A percentile compares a stretch with the other conserved stretches of the same genome.
phyloP scores from a whole-genome alignment of 208 protist genomes.

The Lotmaria passim region DNA sequence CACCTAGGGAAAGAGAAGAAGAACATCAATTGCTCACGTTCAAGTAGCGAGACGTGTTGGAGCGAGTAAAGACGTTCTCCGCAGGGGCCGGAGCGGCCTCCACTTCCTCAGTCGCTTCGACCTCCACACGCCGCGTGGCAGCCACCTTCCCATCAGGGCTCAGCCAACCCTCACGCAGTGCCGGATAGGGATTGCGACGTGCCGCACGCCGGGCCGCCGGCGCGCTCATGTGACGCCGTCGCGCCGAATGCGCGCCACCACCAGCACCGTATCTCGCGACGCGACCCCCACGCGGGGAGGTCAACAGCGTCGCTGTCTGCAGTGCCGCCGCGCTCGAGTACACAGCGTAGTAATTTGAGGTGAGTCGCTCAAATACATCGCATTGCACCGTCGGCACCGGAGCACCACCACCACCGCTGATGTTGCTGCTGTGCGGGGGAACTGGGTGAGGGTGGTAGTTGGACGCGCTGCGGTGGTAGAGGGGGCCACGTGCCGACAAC shows the following conservation, averaged over 20 bases:
- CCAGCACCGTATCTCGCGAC: neutral
- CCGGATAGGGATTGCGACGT: neutral
- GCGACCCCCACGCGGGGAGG: constrained; percentile 1
- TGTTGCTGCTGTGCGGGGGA: neutral
- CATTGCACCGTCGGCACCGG: constrained; percentile 14
- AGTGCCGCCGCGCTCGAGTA: constrained; percentile 22
- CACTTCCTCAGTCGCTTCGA: neutral
- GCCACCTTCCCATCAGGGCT: constrained; percentile 14
- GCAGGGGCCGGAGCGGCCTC: neutral
- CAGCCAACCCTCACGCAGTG: constrained; percentile 9
- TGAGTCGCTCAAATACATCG: constrained; percentile 48
- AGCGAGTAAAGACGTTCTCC: constrained; percentile 2
- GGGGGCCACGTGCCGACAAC: constrained; percentile 5
- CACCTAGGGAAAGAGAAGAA: neutral
- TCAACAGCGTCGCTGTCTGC: neutral
- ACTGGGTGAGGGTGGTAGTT: neutral
- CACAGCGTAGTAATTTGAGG: constrained; percentile 46
- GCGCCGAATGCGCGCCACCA: neutral
- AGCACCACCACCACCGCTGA: neutral
- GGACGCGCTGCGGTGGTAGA: constrained; percentile 12
- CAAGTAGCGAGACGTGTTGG: constrained; percentile 19
- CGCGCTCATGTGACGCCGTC: constrained; percentile 15
- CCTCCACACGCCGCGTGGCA: neutral
- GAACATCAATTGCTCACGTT: constrained; percentile 1
- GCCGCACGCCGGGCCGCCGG: constrained; percentile 3